Conservation (phyloP, 23 red algal species). For the Gracilaria domingensis region DNA sequence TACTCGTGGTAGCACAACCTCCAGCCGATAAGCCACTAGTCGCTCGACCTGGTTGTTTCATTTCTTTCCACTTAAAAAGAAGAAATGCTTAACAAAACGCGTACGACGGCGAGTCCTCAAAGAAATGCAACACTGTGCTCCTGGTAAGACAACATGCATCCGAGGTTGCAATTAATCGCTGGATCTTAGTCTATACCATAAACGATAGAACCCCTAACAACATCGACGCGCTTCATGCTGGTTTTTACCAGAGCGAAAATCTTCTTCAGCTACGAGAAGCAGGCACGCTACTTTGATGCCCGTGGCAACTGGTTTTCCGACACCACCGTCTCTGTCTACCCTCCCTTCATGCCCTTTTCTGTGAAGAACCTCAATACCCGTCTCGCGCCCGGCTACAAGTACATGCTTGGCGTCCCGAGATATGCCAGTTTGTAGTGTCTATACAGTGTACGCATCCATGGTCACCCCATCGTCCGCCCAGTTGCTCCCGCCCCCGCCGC, state of each 20-base stretch:
- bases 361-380: neutral
- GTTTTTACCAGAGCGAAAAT: neutral
- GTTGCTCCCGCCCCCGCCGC: neutral
- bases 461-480: neutral
- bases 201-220: no score
- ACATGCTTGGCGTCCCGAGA: neutral
- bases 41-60: no score
- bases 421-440: constrained; percentile 9
- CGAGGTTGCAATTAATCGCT: no score
- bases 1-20: no score
- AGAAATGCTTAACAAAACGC: no score
- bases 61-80: no score
- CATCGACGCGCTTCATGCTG: constrained; percentile 11
- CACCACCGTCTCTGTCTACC: neutral
- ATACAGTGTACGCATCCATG: neutral
- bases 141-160: no score
- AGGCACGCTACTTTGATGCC: neutral
- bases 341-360: neutral
- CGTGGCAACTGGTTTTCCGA: neutral
- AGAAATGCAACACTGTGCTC: no score
- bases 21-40: no score
- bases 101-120: no score
- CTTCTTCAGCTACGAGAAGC: neutral
- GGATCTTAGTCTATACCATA: no score
- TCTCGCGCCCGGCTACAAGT: neutral